Conservation (phyloP, 352 stramenopile genomes). For the Pythium oligandrum region DNA sequence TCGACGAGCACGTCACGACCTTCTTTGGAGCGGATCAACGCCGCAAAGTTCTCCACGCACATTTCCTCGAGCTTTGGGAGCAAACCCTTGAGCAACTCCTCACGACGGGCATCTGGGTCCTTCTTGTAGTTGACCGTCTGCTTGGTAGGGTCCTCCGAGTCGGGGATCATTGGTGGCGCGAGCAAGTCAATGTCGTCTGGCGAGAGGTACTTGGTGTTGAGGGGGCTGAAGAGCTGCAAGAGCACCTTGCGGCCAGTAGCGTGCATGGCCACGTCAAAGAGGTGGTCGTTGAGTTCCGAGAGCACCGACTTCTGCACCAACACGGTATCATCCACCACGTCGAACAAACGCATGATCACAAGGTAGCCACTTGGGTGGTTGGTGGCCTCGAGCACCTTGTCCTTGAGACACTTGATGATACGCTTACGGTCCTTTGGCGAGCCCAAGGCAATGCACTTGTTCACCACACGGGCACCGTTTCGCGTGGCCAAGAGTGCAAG, state of each 20-base stretch:
- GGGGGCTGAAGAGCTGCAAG: constrained; percentile 69
- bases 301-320: constrained; percentile 89
- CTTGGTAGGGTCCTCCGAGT: constrained; percentile 47
- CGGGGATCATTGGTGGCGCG: constrained; percentile 68
- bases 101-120: constrained; percentile 63
- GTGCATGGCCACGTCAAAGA: constrained; percentile 69
- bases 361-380: constrained; percentile 90
- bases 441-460: constrained; percentile 79
- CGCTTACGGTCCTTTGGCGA: constrained; percentile 88
- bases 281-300: constrained; percentile 69
- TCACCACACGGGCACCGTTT: constrained; percentile 82
- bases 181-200: constrained; percentile 72
- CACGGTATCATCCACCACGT: constrained; percentile 89
- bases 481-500: constrained; percentile 83
- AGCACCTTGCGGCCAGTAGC: constrained; percentile 72
- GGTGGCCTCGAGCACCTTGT: constrained; percentile 84
- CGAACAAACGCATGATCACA: constrained; percentile 84
- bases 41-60: constrained; percentile 49
- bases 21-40: constrained; percentile 75
- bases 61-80: constrained; percentile 81
- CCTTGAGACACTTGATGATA: constrained; percentile 89
- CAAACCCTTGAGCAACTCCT: constrained; percentile 73
- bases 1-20: constrained; percentile 78
- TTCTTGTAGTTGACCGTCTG: constrained; percentile 88
- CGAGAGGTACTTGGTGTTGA: constrained; percentile 84